Evolutionary conservation across 208 protist genomes (phyloP).

Genomic region (Trypanosoma caninum): DNA sequence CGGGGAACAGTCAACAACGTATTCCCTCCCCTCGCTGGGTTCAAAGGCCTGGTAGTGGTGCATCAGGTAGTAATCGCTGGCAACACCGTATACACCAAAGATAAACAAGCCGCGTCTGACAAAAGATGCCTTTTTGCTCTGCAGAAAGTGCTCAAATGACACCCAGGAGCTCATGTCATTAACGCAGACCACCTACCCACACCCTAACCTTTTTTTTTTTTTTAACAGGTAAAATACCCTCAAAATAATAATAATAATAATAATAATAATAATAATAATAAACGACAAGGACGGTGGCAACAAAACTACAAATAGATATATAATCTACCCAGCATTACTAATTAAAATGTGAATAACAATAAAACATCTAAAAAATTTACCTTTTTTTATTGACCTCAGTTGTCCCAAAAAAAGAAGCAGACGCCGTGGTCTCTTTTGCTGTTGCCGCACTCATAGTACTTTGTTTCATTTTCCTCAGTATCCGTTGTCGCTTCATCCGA

Average conservation of each 20-base stretch:
- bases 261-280: neutral
- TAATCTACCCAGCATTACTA: too few species aligned
- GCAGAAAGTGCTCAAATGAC: slow-evolving; percentile 64
- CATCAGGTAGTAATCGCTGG: slow-evolving; percentile 80
- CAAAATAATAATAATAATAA: slow-evolving; percentile 14
- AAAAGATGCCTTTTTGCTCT: slow-evolving; percentile 54
- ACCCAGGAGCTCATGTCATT: slow-evolving; percentile 83
- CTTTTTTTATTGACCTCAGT: slow-evolving; percentile 15
- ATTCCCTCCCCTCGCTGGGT: slow-evolving; percentile 43
- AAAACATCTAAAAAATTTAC: too few species aligned
- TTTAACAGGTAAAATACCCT: neutral
- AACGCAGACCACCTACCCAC: neutral
- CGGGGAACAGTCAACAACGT: slow-evolving; percentile 76
- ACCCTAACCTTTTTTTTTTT: neutral
- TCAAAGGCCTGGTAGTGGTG: slow-evolving; percentile 83
- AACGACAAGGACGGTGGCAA: too few species aligned
- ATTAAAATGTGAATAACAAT: neutral
- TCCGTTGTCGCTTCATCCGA: slow-evolving; percentile 11
- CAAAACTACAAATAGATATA: too few species aligned
- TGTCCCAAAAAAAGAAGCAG: neutral
- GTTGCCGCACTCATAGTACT: neutral
- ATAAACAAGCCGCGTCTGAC: slow-evolving; percentile 54
- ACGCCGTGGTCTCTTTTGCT: slow-evolving; percentile 12
- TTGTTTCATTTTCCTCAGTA: slow-evolving; percentile 15
- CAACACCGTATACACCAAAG: slow-evolving; percentile 59